These are phyloP conservation scores for Coemansia umbellata DNA, from an alignment of 192 early-diverging fungal genomes.

Conservation along the genomic window DNA sequence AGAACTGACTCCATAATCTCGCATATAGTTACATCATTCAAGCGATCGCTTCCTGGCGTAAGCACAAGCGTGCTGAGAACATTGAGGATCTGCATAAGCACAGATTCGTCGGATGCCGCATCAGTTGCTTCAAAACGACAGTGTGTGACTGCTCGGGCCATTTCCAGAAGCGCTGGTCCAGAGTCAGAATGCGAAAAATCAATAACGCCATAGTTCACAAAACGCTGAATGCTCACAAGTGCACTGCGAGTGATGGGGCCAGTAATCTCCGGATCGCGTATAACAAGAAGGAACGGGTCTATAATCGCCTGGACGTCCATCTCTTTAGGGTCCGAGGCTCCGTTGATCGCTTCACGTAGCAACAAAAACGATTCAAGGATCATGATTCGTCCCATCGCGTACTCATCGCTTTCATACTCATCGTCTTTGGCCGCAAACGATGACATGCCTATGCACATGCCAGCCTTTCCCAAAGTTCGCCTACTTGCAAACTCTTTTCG, in stretches of 20 bases:
- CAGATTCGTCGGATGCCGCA: slow-evolving; percentile 90
- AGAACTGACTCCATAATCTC: slow-evolving; percentile 97
- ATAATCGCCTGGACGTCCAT: slow-evolving; percentile 73
- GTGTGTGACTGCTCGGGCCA: slow-evolving; percentile 79
- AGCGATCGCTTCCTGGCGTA: slow-evolving; percentile 61
- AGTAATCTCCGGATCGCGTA: slow-evolving; percentile 88
- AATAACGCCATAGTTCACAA: slow-evolving; percentile 79
- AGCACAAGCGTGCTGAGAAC: slow-evolving; percentile 72
- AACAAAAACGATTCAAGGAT: slow-evolving; percentile 43
- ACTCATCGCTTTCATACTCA: slow-evolving; percentile 22
- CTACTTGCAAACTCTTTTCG: slow-evolving; percentile 32
- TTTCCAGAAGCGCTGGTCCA: slow-evolving; percentile 32
- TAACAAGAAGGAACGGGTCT: slow-evolving; percentile 89
- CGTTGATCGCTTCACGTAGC: slow-evolving; percentile 40
- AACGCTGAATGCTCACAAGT: slow-evolving; percentile 85
- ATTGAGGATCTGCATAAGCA: slow-evolving; percentile 83
- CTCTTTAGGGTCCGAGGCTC: slow-evolving; percentile 51
- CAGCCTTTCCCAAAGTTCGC: slow-evolving; percentile 40
- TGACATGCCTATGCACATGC: slow-evolving; percentile 38
- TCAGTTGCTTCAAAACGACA: slow-evolving; percentile 97
- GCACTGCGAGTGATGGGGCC: slow-evolving; percentile 92
- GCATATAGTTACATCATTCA: slow-evolving; percentile 92
- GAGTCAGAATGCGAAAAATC: slow-evolving; percentile 24
- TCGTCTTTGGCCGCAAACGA: slow-evolving; percentile 32
- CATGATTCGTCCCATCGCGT: slow-evolving; percentile 26